Conservation (phyloP, 768 basidiomycete species). For the Leccinum boreale region DNA sequence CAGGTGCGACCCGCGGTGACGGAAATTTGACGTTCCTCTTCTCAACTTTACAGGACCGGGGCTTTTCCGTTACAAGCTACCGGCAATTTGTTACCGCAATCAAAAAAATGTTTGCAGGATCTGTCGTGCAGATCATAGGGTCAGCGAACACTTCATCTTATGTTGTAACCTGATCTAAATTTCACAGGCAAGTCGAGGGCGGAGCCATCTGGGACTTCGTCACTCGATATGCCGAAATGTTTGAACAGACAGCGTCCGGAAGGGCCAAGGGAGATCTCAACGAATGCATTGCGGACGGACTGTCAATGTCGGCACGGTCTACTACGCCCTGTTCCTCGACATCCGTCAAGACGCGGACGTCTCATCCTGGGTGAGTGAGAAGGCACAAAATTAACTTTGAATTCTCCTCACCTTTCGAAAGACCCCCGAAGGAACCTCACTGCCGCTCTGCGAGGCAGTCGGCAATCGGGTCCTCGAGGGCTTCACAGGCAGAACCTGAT, state of each 20-base stretch:
- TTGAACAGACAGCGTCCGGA: conserved; percentile 3
- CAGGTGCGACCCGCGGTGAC: conserved; percentile 15
- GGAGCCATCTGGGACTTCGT: conserved; percentile 14
- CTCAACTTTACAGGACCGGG: conserved; percentile 15
- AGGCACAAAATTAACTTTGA: neutral
- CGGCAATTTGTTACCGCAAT: conserved; percentile 15
- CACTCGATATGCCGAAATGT: conserved; percentile 9
- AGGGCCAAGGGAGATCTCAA: neutral
- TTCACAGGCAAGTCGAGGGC: conserved; percentile 12
- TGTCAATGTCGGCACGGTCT: conserved; percentile 5
- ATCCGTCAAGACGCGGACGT: conserved; percentile 12
- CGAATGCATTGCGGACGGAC: neutral
- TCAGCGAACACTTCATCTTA: conserved; percentile 9
- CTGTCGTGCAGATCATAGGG: conserved; percentile 6
- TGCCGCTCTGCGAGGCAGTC: conserved; percentile 38
- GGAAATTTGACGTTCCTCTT: conserved; percentile 19
- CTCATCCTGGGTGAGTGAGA: conserved; percentile 14
- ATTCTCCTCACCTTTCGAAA: conserved; percentile 10
- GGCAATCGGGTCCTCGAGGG: conserved; percentile 14
- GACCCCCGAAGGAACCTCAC: conserved; percentile 5
- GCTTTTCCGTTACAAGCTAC: conserved; percentile 20
- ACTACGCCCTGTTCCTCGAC: conserved; percentile 16
- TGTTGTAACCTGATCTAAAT: neutral
- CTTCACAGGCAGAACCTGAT: conserved; percentile 45
- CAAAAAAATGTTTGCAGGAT: neutral